These are phyloP conservation scores for Diaporthe vexans DNA, from an alignment of 2,329 filamentous ascomycete species.

Conservation along the genomic window DNA sequence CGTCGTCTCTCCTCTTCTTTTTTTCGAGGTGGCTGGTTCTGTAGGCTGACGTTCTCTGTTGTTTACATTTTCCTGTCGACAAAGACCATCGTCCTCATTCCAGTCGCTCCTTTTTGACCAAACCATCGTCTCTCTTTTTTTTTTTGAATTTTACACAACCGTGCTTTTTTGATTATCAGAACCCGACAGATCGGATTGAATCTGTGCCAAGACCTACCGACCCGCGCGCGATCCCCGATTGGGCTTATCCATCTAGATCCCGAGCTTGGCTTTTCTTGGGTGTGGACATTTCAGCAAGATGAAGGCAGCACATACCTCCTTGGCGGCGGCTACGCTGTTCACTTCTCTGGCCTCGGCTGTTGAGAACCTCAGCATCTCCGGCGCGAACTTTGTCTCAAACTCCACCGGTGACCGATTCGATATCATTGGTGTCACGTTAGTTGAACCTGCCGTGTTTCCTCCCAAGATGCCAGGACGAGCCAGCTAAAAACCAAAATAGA, in stretches of 20 bases:
- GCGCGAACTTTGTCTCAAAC: slow-evolving; percentile 65
- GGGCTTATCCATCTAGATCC: slow-evolving; percentile 18
- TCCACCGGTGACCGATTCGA: slow-evolving; percentile 68
- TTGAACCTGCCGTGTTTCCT: too few relatives aligned
- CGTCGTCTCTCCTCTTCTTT: neutral
- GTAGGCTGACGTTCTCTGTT: slow-evolving; percentile 17
- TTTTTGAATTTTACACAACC: neutral
- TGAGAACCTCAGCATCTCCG: slow-evolving; percentile 36
- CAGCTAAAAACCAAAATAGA: slow-evolving; percentile 37
- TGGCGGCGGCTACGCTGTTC: slow-evolving; percentile 40
- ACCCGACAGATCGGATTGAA: slow-evolving; percentile 21
- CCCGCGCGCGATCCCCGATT: slow-evolving; percentile 29
- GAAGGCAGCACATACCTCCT: slow-evolving; percentile 40
- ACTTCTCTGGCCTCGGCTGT: slow-evolving; percentile 39
- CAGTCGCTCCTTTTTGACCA: slow-evolving; percentile 30
- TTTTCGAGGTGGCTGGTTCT: slow-evolving; percentile 17
- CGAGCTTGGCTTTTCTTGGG: slow-evolving; percentile 31
- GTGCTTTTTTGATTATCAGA: neutral
- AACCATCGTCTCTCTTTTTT: slow-evolving; percentile 8
- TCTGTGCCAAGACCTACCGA: slow-evolving; percentile 34
- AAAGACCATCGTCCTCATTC: neutral
- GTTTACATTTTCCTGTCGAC: slow-evolving; percentile 14
- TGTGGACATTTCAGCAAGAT: slow-evolving; percentile 30
- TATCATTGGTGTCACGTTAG: slow-evolving; percentile 69
- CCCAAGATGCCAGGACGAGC: neutral